phyloP scores from a whole-genome alignment of 768 basidiomycete genomes.

The Suillus luteus region DNA sequence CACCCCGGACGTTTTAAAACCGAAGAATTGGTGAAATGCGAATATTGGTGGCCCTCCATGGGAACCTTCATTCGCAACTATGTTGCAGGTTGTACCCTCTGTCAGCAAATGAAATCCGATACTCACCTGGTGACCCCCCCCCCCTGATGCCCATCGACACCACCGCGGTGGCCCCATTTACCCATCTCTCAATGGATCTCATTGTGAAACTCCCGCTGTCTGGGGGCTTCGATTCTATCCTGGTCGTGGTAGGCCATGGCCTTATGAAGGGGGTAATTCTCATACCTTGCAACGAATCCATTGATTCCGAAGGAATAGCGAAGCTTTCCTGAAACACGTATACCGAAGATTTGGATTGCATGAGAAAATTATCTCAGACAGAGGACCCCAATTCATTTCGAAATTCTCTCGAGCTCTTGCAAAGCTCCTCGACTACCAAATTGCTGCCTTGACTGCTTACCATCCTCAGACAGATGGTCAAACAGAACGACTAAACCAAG shows the following conservation, averaged over 20 bases:
- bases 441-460: no score
- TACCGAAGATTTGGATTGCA: no score
- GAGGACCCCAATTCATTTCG: no score
- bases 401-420: no score
- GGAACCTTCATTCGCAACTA: background rate
- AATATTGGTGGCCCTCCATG: slow-evolving; percentile 3
- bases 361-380: no score
- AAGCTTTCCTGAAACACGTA: no score
- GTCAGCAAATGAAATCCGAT: background rate
- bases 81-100: background rate
- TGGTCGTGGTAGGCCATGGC: background rate
- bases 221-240: background rate
- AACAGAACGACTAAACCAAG: no score
- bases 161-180: background rate
- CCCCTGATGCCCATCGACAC: background rate
- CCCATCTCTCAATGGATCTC: background rate
- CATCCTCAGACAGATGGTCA: no score
- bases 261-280: slow-evolving; percentile 1
- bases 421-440: no score
- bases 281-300: background rate
- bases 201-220: background rate
- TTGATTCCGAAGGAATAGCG: background rate
- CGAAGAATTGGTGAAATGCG: no score
- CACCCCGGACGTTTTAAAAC: no score
- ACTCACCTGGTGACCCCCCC: background rate